Evolutionary conservation across 306 rosid genomes (phyloP), one percentile per base, ranked within the genome.

Genomic region (Cucurbita moschata): DNA sequence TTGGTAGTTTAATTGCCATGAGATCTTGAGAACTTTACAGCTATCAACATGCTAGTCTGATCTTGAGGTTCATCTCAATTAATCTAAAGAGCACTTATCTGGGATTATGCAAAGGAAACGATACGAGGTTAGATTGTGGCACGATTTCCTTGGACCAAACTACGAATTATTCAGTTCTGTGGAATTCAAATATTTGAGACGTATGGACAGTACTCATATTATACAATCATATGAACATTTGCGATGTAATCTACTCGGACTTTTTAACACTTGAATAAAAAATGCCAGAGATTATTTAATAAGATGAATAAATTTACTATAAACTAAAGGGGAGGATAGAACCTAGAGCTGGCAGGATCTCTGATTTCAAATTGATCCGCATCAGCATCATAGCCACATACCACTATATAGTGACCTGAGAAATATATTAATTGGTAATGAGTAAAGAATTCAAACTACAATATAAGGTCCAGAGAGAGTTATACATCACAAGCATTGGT

Each of bases 351-450:
- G 61, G 91, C 96, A 14, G 99, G 99, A 89, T 94, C 97, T 88
- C 99, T 87, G 73, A 94, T 94, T 87, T 91, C 99, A 85, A 94
- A 94, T 90, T 91, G 93, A 68, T 91, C 95, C 8, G 89, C 88
- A 77, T 62, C 87, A 76, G 86, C 82, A 75, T 91, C 96, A 81
- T 91, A 91, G 70, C 99, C 99, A 69, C 99, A 91, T 77, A 94
- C 86, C 86, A 94, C 79, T 11, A 94, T 87, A 82, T 86, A 94
- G 80, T 94, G 97, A 83, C 99, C 97, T 91, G 82, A 77, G 77
- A 37, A 78, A 55, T 62, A 79, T 67, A 79, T 57, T 18, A 69
- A 18, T 21, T n/a, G 23, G 53, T 58, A 82, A 52, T 58, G 64
- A 43, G 40, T 26, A 72, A 77, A 47, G 59, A 76, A 23, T 73